Evolutionary conservation across 2,329 filamentous ascomycete species (phyloP).

Genomic region (Alternaria sp.): DNA sequence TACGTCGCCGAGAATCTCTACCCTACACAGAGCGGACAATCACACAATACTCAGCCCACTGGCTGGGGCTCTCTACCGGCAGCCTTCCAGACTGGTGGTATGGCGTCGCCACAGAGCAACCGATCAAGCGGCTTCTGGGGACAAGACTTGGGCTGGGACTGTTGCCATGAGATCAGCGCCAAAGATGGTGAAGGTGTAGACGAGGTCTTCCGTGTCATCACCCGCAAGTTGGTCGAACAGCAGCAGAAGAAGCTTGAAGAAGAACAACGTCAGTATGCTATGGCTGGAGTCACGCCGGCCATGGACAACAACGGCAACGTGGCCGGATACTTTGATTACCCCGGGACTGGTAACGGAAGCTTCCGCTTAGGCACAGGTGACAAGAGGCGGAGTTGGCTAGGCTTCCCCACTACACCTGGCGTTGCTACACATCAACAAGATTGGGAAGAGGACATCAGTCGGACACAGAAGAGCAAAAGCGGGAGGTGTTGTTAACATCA

Average conservation of each 20-base stretch:
- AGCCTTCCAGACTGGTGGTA: constrained; percentile 54
- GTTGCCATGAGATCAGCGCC: constrained; percentile 94
- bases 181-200: constrained; percentile 96
- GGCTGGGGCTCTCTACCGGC: constrained; percentile 43
- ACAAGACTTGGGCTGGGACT: constrained; percentile 93
- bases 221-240: constrained; percentile 83
- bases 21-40: constrained; percentile 63
- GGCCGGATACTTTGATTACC: constrained; percentile 60
- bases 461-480: constrained; percentile 44
- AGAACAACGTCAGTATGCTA: constrained; percentile 57
- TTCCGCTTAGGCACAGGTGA: constrained; percentile 67
- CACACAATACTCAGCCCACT: constrained; percentile 29
- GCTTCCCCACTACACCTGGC: constrained; percentile 61
- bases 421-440: constrained; percentile 41
- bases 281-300: constrained; percentile 57
- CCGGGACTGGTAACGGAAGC: constrained; percentile 62
- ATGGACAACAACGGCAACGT: constrained; percentile 41
- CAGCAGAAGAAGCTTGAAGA: constrained; percentile 64
- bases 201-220: constrained; percentile 91
- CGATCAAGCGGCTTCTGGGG: constrained; percentile 82
- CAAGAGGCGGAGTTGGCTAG: constrained; percentile 72
- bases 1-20: constrained; percentile 93
- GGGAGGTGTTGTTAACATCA: constrained; percentile 47
- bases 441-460: constrained; percentile 47
- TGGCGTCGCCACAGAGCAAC: constrained; percentile 58